Conservation (phyloP, 139 green algal genomes). For the Volvox africanus region DNA sequence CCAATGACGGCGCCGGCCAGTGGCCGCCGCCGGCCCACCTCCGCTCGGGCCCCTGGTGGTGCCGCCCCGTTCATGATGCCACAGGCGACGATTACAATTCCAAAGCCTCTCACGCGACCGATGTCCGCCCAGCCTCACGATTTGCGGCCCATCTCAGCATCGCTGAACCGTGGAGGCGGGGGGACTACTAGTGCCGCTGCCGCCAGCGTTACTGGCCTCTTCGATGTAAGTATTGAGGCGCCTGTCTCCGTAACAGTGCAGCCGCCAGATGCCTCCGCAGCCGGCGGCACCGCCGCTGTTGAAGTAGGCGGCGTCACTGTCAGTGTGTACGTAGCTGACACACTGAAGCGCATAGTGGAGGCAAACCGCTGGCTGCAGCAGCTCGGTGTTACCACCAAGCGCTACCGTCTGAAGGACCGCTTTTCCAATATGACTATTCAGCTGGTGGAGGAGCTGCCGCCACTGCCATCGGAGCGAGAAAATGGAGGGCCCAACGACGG, state of each 20-base stretch:
- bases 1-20: background rate
- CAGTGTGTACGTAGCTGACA: slow-evolving; percentile 57
- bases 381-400: slow-evolving; percentile 23
- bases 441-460: slow-evolving; percentile 36
- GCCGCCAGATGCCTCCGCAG: background rate
- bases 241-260: background rate
- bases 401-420: slow-evolving; percentile 50
- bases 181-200: background rate
- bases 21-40: slow-evolving; percentile 1
- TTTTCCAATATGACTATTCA: slow-evolving; percentile 46
- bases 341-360: slow-evolving; percentile 42
- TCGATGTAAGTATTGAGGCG: background rate
- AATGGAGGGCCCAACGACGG: background rate
- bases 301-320: slow-evolving; percentile 37
- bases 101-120: background rate
- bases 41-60: background rate
- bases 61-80: background rate
- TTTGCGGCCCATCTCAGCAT: background rate
- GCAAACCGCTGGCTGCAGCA: slow-evolving; percentile 53
- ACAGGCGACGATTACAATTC: background rate
- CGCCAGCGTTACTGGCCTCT: background rate
- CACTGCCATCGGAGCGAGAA: background rate
- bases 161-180: background rate
- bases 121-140: slow-evolving; percentile 53
- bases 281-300: slow-evolving; percentile 42